Evolutionary conservation across 2,329 filamentous ascomycete genomes (phyloP).

Genomic region (Diaporthe nobilis): DNA sequence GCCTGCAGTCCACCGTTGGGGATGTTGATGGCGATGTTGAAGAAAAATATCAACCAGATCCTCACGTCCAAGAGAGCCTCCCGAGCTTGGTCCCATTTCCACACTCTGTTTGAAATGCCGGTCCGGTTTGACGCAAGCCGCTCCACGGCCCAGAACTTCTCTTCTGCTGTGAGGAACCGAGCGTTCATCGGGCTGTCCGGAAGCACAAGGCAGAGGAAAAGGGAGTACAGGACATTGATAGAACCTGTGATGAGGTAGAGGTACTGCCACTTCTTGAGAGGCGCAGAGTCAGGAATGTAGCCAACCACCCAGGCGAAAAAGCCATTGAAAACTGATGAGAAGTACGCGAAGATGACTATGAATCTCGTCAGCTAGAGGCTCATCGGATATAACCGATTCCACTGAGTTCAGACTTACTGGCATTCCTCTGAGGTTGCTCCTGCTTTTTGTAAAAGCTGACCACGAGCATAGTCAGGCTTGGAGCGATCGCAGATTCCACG

Average conservation of each 20-base stretch:
- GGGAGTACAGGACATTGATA: constrained; percentile 49
- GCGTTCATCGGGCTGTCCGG: constrained; percentile 55
- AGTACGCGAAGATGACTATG: constrained; percentile 53
- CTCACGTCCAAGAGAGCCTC: constrained; percentile 47
- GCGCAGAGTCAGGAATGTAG: constrained; percentile 37
- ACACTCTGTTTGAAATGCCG: constrained; percentile 50
- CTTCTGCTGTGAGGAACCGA: constrained; percentile 49
- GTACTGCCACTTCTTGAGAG: constrained; percentile 46
- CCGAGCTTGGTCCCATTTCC: constrained; percentile 49
- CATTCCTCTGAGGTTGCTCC: constrained; percentile 54
- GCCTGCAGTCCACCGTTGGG: constrained; percentile 49
- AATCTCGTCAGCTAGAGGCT: background rate
- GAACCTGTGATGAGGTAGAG: constrained; percentile 51
- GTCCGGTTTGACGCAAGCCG: constrained; percentile 55
- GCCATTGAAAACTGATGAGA: constrained; percentile 52
- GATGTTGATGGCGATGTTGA: constrained; percentile 49
- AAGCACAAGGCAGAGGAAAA: constrained; percentile 48
- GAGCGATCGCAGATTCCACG: constrained; percentile 53
- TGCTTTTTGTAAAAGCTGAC: constrained; percentile 55
- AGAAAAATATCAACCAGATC: constrained; percentile 49
- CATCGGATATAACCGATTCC: background rate
- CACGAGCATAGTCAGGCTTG: constrained; percentile 53
- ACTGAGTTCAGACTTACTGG: constrained; percentile 38
- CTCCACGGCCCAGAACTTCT: constrained; percentile 49
- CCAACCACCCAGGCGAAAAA: constrained; percentile 61